Base-by-base conservation (phyloP, 1,139 yeast species). In the Protomyces arabidopsidicola region DNA sequence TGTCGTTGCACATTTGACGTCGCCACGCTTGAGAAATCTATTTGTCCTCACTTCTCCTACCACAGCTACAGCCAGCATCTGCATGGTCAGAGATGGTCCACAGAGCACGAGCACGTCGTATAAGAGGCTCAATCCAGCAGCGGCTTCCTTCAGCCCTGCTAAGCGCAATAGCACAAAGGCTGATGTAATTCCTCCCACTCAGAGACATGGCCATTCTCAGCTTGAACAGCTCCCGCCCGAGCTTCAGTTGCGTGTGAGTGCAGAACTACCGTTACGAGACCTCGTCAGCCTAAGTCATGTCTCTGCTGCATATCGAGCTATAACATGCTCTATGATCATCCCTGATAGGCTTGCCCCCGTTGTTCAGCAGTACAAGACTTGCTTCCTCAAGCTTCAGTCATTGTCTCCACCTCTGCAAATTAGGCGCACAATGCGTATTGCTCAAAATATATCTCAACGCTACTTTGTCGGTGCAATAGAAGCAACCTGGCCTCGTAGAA, bases 401-500 rank as follows among this genome's bases (percentile, higher is more conserved):
- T 20, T 51, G 35, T 38, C 62, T 14, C 18, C 18, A 24, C 45
- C 53, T n/a, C 20, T 52, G 52, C 55, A 42, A 14, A 31, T 58
- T 2, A 51, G n/a, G 8, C 22, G 56, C 12, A n/a, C 39, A 6
- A 52, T 39, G 2, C 12, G 10, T 4, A 38, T 58, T 8, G 20
- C 18, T 5, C 6, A 8, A 2, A 31, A 39, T 20, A n/a, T 39
- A 16, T 18, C 16, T 1, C n/a, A 27, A 20, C 10, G 27, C n/a
- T 20, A 31, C 24, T 58, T 58, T 34, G 27, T 50, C 14, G 34
- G 53, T 20, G 14, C 42, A 12, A 14, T 18, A 8, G 62, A 52
- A 42, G 62, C 62, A 1, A 12, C n/a, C 18, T 58, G 62, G 62
- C 27, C 18, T 3, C 42, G 20, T 27, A 52, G 38, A 53, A 50